A percentile compares a stretch with the other conserved stretches of the same genome.
Conservation (phyloP, 164 flowering plant species). For the Annona cherimola region DNA sequence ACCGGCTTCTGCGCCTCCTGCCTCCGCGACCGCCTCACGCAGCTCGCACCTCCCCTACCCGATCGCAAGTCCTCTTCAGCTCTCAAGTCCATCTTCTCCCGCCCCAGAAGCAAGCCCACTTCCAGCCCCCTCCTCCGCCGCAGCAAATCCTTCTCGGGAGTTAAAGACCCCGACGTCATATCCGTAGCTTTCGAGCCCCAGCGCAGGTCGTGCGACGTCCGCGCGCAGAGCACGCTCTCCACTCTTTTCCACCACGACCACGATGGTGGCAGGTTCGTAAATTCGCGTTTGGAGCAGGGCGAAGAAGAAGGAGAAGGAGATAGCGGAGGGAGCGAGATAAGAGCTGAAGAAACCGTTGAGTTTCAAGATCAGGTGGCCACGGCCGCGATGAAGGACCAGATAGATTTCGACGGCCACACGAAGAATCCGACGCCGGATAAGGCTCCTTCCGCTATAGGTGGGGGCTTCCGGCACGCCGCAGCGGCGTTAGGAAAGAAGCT, state of each 20-base stretch:
- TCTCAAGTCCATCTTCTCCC: constrained; percentile 2
- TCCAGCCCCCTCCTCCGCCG: constrained; percentile 70
- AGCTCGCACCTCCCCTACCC: constrained; percentile 26
- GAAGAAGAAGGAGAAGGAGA: constrained; percentile 13
- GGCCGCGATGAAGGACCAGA: constrained; percentile 71
- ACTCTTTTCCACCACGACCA: not conserved
- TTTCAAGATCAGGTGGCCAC: not conserved
- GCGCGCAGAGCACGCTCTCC: constrained; percentile 45
- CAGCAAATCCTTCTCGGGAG: constrained; percentile 63
- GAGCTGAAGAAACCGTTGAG: not conserved
- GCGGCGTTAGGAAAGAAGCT: constrained; percentile 80
- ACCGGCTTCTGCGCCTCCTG: constrained; percentile 89
- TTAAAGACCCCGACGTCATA: constrained; percentile 41
- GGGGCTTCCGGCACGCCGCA: constrained; percentile 70
- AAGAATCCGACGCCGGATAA: constrained; percentile 35
- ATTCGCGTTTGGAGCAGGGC: not conserved
- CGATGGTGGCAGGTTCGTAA: not conserved
- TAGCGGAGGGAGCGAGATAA: constrained; percentile 28
- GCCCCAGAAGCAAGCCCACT: constrained; percentile 9
- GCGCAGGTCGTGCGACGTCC: constrained; percentile 83
- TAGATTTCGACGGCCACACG: constrained; percentile 59
- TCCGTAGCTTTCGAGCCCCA: constrained; percentile 67
- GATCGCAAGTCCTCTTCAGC: constrained; percentile 1
- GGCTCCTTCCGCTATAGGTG: constrained; percentile 32
- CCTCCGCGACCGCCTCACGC: constrained; percentile 77